Evolutionary conservation across 2,329 filamentous ascomycete species (phyloP).

Genomic region (Elsinoe perseae): DNA sequence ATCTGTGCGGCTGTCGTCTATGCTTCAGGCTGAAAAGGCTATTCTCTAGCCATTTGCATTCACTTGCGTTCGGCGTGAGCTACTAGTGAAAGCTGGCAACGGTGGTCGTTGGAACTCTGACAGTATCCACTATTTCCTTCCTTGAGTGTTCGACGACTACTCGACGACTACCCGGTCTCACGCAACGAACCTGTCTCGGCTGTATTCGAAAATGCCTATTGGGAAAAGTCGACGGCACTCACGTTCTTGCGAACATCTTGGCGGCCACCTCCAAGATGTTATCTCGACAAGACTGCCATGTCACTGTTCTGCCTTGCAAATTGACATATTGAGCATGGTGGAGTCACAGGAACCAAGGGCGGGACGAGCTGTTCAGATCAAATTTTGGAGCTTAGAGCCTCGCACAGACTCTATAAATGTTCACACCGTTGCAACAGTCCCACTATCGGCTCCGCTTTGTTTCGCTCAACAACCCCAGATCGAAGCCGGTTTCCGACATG

Average conservation of each 20-base stretch:
- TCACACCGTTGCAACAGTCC: not conserved
- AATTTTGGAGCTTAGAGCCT: not conserved
- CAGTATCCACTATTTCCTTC: not conserved
- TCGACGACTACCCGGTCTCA: slow-evolving; percentile 7
- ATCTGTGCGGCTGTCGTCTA: not conserved
- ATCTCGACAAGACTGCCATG: too few species aligned
- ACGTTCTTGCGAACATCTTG: not conserved
- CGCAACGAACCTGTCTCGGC: slow-evolving; percentile 6
- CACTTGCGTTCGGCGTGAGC: not conserved
- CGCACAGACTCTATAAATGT: slow-evolving; percentile 5
- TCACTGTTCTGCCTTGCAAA: too few species aligned
- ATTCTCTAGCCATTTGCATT: not conserved
- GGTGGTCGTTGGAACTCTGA: not conserved
- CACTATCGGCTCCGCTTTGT: slow-evolving; percentile 11
- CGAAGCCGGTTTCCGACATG: not conserved
- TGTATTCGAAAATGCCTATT: not conserved
- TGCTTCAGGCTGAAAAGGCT: not conserved
- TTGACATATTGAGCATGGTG: too few species aligned
- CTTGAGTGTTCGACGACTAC: not conserved
- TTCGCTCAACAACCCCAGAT: slow-evolving; percentile 13
- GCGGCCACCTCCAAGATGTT: too few species aligned
- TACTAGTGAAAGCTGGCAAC: not conserved
- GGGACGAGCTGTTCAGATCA: too few species aligned
- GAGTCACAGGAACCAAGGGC: too few species aligned
- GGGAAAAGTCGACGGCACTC: too few species aligned